A percentile compares a stretch with the other conserved stretches of the same genome.
phyloP scores from a whole-genome alignment of 1,139 yeast genomes.

The Lodderomyces margitis region DNA sequence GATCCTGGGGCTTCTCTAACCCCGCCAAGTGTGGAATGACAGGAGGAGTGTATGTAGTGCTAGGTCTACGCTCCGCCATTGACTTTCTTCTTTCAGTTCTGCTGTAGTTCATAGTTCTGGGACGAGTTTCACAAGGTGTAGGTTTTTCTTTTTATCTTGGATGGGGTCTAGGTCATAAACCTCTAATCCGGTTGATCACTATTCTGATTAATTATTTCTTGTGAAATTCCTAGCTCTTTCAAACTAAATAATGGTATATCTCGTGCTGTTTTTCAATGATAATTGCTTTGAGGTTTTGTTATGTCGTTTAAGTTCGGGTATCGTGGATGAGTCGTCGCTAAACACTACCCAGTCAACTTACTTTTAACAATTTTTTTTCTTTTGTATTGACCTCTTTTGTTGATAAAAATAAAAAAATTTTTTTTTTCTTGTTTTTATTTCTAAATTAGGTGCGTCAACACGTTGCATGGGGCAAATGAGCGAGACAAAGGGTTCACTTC shows the following conservation, averaged over 20 bases:
- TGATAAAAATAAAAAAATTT: constrained; percentile 6
- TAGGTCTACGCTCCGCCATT: constrained; percentile 73
- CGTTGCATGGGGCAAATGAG: constrained; percentile 5
- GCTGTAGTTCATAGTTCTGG: constrained; percentile 9
- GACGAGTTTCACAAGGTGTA: background rate
- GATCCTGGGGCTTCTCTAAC: constrained; percentile 61
- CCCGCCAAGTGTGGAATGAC: constrained; percentile 83
- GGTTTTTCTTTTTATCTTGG: background rate
- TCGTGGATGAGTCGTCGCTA: background rate
- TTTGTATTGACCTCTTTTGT: background rate
- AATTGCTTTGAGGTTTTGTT: too few species aligned
- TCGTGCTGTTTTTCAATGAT: too few species aligned
- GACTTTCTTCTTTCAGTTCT: constrained; percentile 58
- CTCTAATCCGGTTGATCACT: too few species aligned
- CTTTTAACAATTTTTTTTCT: background rate
- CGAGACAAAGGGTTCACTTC: constrained; percentile 50
- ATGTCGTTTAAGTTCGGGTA: background rate
- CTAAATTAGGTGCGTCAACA: constrained; percentile 1
- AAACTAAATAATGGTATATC: background rate
- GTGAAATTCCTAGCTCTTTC: background rate
- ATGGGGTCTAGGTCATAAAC: background rate
- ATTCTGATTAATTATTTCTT: background rate
- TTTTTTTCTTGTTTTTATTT: constrained; percentile 1
- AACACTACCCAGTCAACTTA: background rate
- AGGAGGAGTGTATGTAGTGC: constrained; percentile 46